A percentile compares a stretch with the other conserved stretches of the same genome.
Evolutionary conservation across 495 filamentous ascomycete species (phyloP).

Genomic region (Stereocaulon alpinum): DNA sequence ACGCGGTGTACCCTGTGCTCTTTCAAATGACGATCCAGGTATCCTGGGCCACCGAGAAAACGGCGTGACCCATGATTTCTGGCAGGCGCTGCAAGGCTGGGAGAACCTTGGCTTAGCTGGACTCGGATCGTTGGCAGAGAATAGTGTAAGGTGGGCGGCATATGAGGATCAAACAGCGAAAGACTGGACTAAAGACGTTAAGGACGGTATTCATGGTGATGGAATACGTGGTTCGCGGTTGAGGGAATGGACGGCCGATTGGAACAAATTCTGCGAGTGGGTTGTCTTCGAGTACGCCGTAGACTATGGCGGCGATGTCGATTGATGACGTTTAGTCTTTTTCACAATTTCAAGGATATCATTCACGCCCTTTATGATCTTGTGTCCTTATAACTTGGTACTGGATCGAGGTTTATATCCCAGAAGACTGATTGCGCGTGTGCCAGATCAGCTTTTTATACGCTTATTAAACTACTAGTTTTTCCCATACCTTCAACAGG

Average conservation of each 20-base stretch:
- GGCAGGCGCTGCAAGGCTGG: slow-evolving; percentile 80
- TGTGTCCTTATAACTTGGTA: no score
- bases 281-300: slow-evolving; percentile 71
- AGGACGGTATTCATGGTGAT: slow-evolving; percentile 61
- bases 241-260: slow-evolving; percentile 65
- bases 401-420: no score
- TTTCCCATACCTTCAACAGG: no score
- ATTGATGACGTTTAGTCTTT: not conserved
- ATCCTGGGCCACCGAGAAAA: slow-evolving; percentile 67
- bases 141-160: slow-evolving; percentile 80
- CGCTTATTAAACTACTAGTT: no score
- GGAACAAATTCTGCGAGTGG: slow-evolving; percentile 91
- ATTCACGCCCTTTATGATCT: not conserved
- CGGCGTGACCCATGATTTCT: slow-evolving; percentile 80
- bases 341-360: not conserved
- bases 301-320: slow-evolving; percentile 31
- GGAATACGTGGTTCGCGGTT: slow-evolving; percentile 61
- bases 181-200: slow-evolving; percentile 61
- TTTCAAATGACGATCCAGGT: slow-evolving; percentile 81
- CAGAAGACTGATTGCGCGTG: no score
- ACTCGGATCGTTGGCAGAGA: slow-evolving; percentile 77
- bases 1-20: slow-evolving; percentile 63
- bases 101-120: slow-evolving; percentile 71
- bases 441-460: no score
- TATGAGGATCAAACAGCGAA: slow-evolving; percentile 66